Evolutionary conservation across 495 filamentous ascomycete species (phyloP).

Genomic region (Glonium stellatum): DNA sequence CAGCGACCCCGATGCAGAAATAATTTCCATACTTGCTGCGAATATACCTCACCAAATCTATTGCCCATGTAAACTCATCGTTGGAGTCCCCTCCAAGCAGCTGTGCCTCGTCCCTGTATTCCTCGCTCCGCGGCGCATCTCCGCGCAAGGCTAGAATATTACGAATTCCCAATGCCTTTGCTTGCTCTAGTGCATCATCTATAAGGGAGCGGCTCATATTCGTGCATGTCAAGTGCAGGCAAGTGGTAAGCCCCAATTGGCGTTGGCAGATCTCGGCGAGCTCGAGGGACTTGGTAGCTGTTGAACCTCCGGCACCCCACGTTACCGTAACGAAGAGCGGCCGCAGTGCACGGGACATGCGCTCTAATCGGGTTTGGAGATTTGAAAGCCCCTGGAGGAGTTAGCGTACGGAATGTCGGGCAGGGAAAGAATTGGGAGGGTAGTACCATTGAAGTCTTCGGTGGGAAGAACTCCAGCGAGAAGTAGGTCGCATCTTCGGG

Average conservation of each 20-base stretch:
- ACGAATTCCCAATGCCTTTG: slow-evolving; percentile 84
- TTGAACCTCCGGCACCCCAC: slow-evolving; percentile 94
- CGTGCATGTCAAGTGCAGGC: slow-evolving; percentile 92
- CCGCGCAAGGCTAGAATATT: slow-evolving; percentile 92
- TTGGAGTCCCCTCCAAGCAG: slow-evolving; percentile 55
- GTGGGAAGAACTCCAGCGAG: slow-evolving; percentile 98
- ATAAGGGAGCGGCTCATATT: slow-evolving; percentile 87
- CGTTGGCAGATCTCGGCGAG: slow-evolving; percentile 92
- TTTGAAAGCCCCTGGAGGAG: slow-evolving; percentile 71
- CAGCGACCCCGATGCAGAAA: slow-evolving; percentile 93
- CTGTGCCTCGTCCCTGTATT: slow-evolving; percentile 56
- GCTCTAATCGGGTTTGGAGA: slow-evolving; percentile 83
- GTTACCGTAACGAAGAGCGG: slow-evolving; percentile 96
- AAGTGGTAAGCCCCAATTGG: slow-evolving; percentile 86
- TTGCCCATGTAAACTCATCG: slow-evolving; percentile 80
- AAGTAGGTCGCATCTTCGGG: slow-evolving; percentile 77
- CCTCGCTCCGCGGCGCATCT: slow-evolving; percentile 84
- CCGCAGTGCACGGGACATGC: slow-evolving; percentile 84
- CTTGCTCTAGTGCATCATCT: slow-evolving; percentile 83
- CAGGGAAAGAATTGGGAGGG: slow-evolving; percentile 8
- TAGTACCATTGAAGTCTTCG: slow-evolving; percentile 79
- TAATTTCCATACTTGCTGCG: slow-evolving; percentile 78
- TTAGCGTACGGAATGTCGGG: slow-evolving; percentile 17
- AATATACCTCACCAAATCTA: slow-evolving; percentile 89
- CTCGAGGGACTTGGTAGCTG: slow-evolving; percentile 81